phyloP scores from a whole-genome alignment of 1,284 basidiomycete species.

The Coniferiporia weirii region DNA sequence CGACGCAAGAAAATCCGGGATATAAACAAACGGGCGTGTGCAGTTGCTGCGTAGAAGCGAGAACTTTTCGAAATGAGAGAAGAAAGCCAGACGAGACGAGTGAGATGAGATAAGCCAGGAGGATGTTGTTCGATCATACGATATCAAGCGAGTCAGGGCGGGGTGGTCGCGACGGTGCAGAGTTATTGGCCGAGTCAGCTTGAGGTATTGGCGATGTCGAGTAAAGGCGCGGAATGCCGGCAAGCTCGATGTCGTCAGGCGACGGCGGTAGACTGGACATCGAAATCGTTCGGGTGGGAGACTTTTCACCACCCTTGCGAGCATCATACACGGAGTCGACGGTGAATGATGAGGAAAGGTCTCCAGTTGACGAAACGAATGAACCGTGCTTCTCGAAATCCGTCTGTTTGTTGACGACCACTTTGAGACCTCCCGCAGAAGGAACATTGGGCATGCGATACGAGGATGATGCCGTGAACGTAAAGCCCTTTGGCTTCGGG shows the following conservation, averaged over 20 bases:
- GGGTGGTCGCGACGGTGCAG: conserved; percentile 10
- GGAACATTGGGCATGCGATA: neutral
- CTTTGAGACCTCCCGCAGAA: conserved; percentile 2
- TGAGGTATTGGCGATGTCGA: neutral
- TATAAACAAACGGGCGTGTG: no score
- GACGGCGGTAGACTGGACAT: conserved; percentile 9
- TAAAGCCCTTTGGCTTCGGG: neutral
- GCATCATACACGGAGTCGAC: conserved; percentile 12
- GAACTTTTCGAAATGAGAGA: neutral
- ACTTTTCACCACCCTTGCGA: conserved; percentile 4
- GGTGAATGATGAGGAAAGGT: conserved; percentile 15
- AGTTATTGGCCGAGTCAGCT: neutral
- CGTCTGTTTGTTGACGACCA: conserved; percentile 5
- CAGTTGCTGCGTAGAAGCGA: no score
- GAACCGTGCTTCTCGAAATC: conserved; percentile 13
- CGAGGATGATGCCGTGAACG: neutral
- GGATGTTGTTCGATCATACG: conserved; percentile 4
- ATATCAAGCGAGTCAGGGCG: conserved; percentile 12
- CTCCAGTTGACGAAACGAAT: conserved; percentile 17
- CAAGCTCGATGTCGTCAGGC: conserved; percentile 9
- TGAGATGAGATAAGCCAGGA: neutral
- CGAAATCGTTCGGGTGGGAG: neutral
- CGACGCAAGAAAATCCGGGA: neutral
- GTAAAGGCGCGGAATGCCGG: neutral
- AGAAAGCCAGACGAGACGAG: neutral